Evolutionary conservation across 805 yeast species (phyloP).

Genomic region (Wickerhamomyces subpelliculosus): DNA sequence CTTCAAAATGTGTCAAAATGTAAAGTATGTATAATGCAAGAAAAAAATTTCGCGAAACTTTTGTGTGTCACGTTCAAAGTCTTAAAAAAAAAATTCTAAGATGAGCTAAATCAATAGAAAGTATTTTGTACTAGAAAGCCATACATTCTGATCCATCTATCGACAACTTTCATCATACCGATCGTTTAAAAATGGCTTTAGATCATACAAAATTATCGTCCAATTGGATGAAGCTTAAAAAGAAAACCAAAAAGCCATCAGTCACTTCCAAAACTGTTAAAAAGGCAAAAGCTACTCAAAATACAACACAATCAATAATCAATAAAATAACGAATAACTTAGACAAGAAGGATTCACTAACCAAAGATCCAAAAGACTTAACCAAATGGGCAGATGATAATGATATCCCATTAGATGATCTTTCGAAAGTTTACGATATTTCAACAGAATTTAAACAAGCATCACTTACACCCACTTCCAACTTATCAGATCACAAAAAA

Average conservation of each 20-base stretch:
- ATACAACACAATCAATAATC: conserved; percentile 10
- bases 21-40: no score
- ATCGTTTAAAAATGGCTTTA: conserved; percentile 5
- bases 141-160: no score
- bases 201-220: conserved; percentile 7
- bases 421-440: conserved; percentile 13
- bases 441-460: conserved; percentile 3
- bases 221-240: conserved; percentile 17
- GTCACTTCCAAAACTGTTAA: conserved; percentile 1
- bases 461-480: conserved; percentile 1
- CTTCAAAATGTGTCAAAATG: no score
- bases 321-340: conserved; percentile 10
- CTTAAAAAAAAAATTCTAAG: conserved; percentile 1
- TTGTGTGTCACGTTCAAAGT: no score
- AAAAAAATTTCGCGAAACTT: no score
- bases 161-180: no score
- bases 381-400: conserved; percentile 22
- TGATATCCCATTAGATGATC: conserved; percentile 19
- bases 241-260: conserved; percentile 3
- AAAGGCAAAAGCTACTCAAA: conserved; percentile 3
- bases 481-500: conserved; percentile 25
- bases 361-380: conserved; percentile 1
- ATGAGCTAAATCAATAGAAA: no score
- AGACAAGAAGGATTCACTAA: conserved; percentile 7
- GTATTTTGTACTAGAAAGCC: no score